Evolutionary conservation across 306 rosid genomes (phyloP), one percentile per base, ranked within the genome.

Genomic region (Prunus dulcis): DNA sequence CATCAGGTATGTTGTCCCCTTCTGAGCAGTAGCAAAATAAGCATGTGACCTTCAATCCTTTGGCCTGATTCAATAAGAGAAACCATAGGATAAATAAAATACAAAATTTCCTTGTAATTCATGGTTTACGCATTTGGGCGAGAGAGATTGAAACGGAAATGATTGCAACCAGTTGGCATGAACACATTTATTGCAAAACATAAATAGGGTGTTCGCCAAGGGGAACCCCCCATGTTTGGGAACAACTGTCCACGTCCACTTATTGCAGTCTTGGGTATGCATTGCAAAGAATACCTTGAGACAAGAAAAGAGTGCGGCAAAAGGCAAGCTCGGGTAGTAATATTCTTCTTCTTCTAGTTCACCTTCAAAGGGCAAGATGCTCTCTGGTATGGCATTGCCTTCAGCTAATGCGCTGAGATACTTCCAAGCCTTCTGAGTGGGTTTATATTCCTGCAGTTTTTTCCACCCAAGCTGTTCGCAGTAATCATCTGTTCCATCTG

Each of bases 1-100:
- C 95, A 82, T 94, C 97, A 23, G 86, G 74, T 71, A 82, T 89
- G 88, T 94, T 94, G 85, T 94, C 98, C 66, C 98, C 98, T 84
- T 94, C 98, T 10, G 97, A 92, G 82, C 96, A 94, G 82, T 94
- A 92, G 85, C 95, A 86, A 66, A 94, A 81, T 80, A 94, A 72
- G 95, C 96, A 94, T 47, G 96, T 92, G 64, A 92, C 96, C 89
- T 90, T 90, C 86, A 94, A 78, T 67, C 95, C 96, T 87, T 87
- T 94, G 72, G 96, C 96, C 98, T 92, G 86, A 79, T 69, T 53
- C 62, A 77, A 63, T 53, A 74, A 46, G 20, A 64, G 32, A 18
- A 71, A 30, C 4, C 62, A 17, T 51, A 28, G 30, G 43, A 28
- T 51, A 9, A 70, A 28, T 30, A n/a, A 34, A 71, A 25, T 3